phyloP scores from a whole-genome alignment of 768 basidiomycete genomes.

The Russula vinacea region DNA sequence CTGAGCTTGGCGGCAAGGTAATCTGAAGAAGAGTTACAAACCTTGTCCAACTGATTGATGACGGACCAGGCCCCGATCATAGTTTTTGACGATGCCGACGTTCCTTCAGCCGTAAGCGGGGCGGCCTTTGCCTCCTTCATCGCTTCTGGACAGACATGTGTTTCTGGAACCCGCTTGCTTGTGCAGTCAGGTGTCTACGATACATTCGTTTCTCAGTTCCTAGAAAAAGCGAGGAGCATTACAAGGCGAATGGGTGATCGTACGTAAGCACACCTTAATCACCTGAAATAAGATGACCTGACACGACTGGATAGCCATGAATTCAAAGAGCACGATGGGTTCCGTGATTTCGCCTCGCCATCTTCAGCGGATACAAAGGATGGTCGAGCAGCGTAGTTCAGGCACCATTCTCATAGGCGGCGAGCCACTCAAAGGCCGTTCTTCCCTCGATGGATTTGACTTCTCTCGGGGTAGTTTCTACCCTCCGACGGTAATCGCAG shows the following conservation, averaged over 20 bases:
- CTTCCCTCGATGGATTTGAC: constrained; percentile 66
- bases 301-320: constrained; percentile 50
- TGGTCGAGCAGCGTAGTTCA: constrained; percentile 47
- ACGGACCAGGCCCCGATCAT: constrained; percentile 66
- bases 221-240: constrained; percentile 62
- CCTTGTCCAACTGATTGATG: constrained; percentile 1
- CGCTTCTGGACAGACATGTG: constrained; percentile 86
- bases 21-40: background rate
- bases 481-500: constrained; percentile 70
- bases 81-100: constrained; percentile 74
- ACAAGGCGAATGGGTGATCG: constrained; percentile 73
- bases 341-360: constrained; percentile 68
- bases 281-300: background rate
- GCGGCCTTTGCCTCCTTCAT: constrained; percentile 80
- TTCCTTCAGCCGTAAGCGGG: constrained; percentile 74
- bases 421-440: constrained; percentile 55
- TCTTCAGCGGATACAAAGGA: constrained; percentile 58
- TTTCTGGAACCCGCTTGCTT: constrained; percentile 85
- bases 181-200: constrained; percentile 70
- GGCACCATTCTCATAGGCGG: constrained; percentile 63
- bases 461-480: constrained; percentile 73
- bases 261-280: constrained; percentile 34
- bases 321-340: constrained; percentile 73
- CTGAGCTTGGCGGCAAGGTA: constrained; percentile 85
- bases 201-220: constrained; percentile 57